Evolutionary conservation across 441 rosid species (phyloP), one percentile per base, ranked within the genome.

Genomic region (Gossypium gossypioides): DNA sequence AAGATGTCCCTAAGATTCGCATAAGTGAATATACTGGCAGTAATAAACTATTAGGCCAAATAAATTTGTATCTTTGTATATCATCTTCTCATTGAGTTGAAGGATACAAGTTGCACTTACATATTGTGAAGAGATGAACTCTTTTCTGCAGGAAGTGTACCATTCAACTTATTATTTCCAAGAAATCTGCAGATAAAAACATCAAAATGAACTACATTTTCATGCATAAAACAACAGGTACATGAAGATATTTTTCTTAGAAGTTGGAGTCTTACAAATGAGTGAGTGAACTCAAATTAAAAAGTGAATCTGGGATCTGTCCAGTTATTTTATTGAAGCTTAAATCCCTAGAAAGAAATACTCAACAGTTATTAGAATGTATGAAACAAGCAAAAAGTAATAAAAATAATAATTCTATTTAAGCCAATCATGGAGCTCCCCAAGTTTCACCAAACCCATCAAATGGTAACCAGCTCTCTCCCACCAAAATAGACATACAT

Each of bases 271-370:
- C 82, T 81, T 81, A 83, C 91, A 87, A 55, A 78, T 75, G 76
- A 62, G 79, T 71, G 68, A 85, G 86, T 44, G 74, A 74, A 66
- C 76, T 79, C 78, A 79, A 72, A 76, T 73, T 80, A 72, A 87
- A 85, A 73, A 87, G 85, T 0, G 87, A 77, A n/a, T 77, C 63
- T 40, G 91, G 89, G 72, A 87, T 85, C 21, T 69, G 58, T 76
- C 89, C 81, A 1, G n/a, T 51, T 66, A 84, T 27, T 21, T 81
- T 76, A 81, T 87, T 87, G 84, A 85, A 91, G 83, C 95, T 89
- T 76, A 89, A 86, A 81, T 91, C 96, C 72, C 97, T 84, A 66
- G 64, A 75, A 57, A 75, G 19, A n/a, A 1, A 21, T 2, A 44
- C 29, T 62, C 51, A 18, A 54, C 29, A n/a, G 12, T 19, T 56